Conservation (phyloP, 2,329 filamentous ascomycete genomes). For the Fusarium gaditjirri region DNA sequence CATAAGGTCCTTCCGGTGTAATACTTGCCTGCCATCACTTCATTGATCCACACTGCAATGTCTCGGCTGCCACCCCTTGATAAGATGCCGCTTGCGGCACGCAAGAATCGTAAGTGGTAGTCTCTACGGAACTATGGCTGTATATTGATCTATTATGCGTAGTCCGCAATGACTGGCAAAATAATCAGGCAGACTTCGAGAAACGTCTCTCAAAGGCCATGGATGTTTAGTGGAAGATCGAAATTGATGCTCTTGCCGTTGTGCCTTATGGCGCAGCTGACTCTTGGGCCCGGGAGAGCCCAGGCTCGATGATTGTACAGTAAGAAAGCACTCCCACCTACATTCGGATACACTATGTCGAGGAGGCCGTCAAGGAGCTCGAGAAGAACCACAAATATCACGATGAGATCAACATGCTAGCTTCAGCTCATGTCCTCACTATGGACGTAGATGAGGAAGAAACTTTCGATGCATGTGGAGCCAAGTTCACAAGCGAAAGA, state of each 20-base stretch:
- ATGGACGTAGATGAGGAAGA: neutral
- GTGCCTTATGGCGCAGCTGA: neutral
- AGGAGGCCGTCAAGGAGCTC: neutral
- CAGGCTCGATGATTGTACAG: neutral
- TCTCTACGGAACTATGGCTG: accelerated
- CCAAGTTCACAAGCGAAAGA: neutral
- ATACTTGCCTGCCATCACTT: accelerated
- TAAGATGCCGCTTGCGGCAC: neutral
- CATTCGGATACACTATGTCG: no score
- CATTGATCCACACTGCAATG: accelerated
- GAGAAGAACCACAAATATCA: neutral
- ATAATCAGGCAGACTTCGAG: neutral
- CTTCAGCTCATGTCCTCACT: neutral
- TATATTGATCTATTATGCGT: accelerated
- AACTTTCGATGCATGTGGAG: neutral
- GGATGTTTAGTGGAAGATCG: neutral
- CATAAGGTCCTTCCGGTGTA: no score
- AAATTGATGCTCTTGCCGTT: neutral
- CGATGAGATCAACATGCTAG: neutral
- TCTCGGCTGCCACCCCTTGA: neutral
- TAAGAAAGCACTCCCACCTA: accelerated
- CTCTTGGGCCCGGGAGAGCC: neutral
- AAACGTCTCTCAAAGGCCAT: neutral
- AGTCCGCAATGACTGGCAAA: neutral
- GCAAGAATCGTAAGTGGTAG: neutral